Percentiles rank a stretch among this genome's conserved stretches.
Evolutionary conservation across 1,139 yeast genomes (phyloP).

Genomic region (Lodderomyces parapsilosis): DNA sequence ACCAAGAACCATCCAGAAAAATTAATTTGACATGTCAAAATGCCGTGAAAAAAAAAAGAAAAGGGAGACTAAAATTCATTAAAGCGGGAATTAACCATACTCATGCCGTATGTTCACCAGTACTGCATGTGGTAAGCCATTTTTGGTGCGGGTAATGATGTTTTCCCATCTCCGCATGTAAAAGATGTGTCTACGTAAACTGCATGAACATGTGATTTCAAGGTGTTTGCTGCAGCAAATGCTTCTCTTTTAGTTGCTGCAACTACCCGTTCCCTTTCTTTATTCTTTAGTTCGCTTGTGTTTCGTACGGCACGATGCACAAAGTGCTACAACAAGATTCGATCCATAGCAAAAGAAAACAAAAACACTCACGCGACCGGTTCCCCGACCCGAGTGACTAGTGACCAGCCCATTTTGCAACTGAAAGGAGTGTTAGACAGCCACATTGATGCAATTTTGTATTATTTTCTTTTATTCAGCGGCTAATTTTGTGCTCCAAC

Average conservation of each 20-base stretch:
- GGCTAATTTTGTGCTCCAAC: not conserved
- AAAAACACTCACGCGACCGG: not conserved
- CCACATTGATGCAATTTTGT: no score
- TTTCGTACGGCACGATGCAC: conserved; percentile 1
- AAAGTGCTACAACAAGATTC: not conserved
- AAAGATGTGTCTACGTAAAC: not conserved
- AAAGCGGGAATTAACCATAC: no score
- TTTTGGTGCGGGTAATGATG: no score
- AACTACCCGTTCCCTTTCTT: not conserved
- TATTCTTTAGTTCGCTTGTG: not conserved
- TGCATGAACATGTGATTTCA: not conserved
- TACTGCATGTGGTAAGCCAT: no score
- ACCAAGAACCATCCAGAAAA: no score
- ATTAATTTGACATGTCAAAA: no score
- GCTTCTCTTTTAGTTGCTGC: not conserved
- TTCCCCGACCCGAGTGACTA: not conserved
- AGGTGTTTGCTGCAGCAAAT: not conserved
- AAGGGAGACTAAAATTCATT: no score
- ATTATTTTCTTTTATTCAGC: no score
- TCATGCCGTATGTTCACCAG: no score
- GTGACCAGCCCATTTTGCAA: no score
- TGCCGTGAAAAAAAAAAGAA: no score
- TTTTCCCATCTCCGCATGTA: not conserved
- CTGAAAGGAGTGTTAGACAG: no score
- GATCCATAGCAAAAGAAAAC: not conserved